Conservation (phyloP, 2,329 filamentous ascomycete species). For the Pestalotiopsis sp. region DNA sequence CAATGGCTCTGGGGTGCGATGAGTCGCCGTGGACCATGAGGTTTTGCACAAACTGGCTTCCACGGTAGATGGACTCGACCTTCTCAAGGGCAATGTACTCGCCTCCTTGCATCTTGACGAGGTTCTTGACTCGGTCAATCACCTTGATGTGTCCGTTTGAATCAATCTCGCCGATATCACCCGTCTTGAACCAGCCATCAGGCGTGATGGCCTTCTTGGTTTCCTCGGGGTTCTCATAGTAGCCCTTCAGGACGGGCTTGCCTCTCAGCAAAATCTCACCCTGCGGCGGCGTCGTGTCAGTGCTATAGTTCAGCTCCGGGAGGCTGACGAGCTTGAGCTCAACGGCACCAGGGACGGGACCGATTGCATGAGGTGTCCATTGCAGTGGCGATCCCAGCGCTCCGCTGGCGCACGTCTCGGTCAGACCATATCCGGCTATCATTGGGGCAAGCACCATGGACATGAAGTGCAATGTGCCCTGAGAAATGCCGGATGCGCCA, state of each 20-base stretch:
- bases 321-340: conserved; percentile 94
- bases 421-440: conserved; percentile 92
- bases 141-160: conserved; percentile 77
- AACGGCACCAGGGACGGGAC: conserved; percentile 74
- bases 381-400: conserved; percentile 82
- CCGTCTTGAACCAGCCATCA: conserved; percentile 97
- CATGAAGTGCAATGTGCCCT: conserved; percentile 86
- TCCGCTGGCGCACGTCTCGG: conserved; percentile 87
- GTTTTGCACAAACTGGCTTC: conserved; percentile 77
- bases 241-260: conserved; percentile 71
- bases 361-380: conserved; percentile 78
- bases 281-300: conserved; percentile 76
- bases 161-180: conserved; percentile 92
- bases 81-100: conserved; percentile 98
- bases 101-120: conserved; percentile 92
- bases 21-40: conserved; percentile 84
- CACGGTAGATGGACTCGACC: conserved; percentile 88
- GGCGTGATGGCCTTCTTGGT: conserved; percentile 75
- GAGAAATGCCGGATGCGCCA: conserved; percentile 87
- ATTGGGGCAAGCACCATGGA: conserved; percentile 92
- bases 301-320: conserved; percentile 82
- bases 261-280: conserved; percentile 93
- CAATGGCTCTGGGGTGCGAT: conserved; percentile 77
- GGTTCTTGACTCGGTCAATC: conserved; percentile 97
- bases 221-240: conserved; percentile 86